Base-by-base conservation (phyloP, 768 basidiomycete species). In the Gyrodon lividus region DNA sequence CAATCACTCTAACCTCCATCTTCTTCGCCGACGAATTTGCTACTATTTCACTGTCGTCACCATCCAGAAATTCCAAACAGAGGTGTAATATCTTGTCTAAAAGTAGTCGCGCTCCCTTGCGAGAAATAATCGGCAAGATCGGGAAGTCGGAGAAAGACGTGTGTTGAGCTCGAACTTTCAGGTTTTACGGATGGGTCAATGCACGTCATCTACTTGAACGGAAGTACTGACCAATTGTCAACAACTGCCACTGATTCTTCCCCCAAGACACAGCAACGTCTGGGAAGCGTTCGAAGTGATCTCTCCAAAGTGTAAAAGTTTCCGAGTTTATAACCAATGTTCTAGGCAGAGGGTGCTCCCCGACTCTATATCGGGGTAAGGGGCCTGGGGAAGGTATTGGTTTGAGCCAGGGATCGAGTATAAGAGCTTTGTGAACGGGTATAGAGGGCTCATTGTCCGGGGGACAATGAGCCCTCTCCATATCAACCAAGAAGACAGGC, bases 341-440 rank as follows among this genome's bases (percentile, higher is more conserved):
- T 39, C 63, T 70, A 2, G 77, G 78, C 20, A 64, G 59, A 9
- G 2, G 20, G 4, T 43, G 46, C 10, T 55, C 56, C 20, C 51
- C 24, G 20, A 54, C 45, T 28, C 45, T 47, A 26, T 46, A 43
- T 31, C 50, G 55, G 16, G 66, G 72, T 1, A 46, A 51, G 0
- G 72, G 83, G 4, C 82, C 83, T 26, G 81, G 87, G 34, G 74
- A 65, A 6, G 84, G 77, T 20, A 91, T 61, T 16, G 90, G 88
- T 50, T 92, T 89, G 7, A 92, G 69, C 91, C 92, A 93, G 17
- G 92, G 92, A 68, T 94, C 92, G 16, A 90, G 76, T 19, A 86
- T 73, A 19, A 93, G 62, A 8, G 77, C 81, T 42, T 79, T 77
- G 6, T 72, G 67, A 44, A 88, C 69, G 0, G 84, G 84, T 48